Percentiles rank a stretch among this genome's conserved stretches.
Evolutionary conservation across 176 grass and related monocot genomes (phyloP).

Genomic region (Coix lacrymajobi): DNA sequence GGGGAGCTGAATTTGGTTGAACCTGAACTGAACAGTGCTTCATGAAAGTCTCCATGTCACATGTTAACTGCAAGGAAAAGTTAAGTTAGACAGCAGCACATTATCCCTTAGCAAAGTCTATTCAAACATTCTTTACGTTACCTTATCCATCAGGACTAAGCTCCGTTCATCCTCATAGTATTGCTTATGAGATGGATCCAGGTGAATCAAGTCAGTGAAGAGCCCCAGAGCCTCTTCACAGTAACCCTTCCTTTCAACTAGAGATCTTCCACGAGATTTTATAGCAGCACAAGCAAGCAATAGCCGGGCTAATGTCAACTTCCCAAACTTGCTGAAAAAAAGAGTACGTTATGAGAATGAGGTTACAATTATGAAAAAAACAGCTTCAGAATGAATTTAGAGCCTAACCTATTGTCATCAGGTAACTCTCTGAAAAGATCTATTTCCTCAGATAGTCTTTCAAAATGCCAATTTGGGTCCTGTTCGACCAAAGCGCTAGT

Average conservation of each 20-base stretch:
- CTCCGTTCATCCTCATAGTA: conserved; percentile 85
- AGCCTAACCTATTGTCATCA: conserved; percentile 70
- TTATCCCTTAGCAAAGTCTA: neutral
- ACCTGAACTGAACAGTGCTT: conserved; percentile 55
- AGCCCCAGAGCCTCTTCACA: conserved; percentile 69
- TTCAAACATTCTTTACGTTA: conserved; percentile 32
- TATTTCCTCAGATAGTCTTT: conserved; percentile 70
- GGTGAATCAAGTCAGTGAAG: conserved; percentile 65
- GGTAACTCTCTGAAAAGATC: conserved; percentile 67
- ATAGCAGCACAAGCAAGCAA: conserved; percentile 67
- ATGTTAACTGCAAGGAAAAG: conserved; percentile 63
- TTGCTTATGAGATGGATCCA: conserved; percentile 72
- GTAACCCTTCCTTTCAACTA: conserved; percentile 35
- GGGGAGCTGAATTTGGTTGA: conserved; percentile 31
- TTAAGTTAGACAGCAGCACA: conserved; percentile 18
- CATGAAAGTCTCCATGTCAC: conserved; percentile 46
- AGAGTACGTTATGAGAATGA: conserved; percentile 14
- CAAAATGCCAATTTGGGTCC: conserved; percentile 65
- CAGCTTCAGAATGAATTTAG: conserved; percentile 4
- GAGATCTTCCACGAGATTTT: conserved; percentile 45
- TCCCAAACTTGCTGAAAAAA: conserved; percentile 75
- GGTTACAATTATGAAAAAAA: conserved; percentile 16
- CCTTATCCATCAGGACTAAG: conserved; percentile 81
- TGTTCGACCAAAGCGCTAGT: conserved; percentile 21
- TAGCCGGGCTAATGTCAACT: conserved; percentile 70